A percentile compares a stretch with the other conserved stretches of the same genome.
These are phyloP conservation scores for Fonsecaea multimorphosa DNA, from an alignment of 2,329 filamentous ascomycete species.

Conservation along the genomic window DNA sequence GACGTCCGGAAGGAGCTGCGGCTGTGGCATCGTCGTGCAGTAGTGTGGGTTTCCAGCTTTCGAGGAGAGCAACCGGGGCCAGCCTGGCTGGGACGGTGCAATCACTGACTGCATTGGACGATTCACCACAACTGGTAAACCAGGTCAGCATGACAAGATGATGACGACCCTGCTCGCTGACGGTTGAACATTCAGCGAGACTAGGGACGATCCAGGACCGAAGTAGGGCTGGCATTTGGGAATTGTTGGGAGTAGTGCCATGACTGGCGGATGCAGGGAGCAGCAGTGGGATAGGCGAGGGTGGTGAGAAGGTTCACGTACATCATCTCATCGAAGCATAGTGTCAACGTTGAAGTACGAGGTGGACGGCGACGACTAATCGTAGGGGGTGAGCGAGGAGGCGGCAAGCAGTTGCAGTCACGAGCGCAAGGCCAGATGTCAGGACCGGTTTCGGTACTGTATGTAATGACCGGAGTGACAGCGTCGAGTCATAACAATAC, in stretches of 20 bases:
- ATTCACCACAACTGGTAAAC: constrained; percentile 8
- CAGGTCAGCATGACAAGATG: constrained; percentile 21
- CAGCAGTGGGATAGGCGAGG: neutral
- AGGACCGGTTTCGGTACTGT: neutral
- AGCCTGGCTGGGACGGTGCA: no score
- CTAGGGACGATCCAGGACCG: constrained; percentile 3
- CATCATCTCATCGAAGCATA: constrained; percentile 1
- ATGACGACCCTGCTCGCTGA: constrained; percentile 1
- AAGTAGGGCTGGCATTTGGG: neutral
- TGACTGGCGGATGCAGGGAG: no score
- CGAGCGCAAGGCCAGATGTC: neutral
- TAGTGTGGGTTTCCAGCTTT: constrained; percentile 5
- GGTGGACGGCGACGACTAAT: neutral
- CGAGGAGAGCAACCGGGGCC: neutral
- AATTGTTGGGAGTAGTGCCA: neutral
- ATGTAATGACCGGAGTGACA: constrained; percentile 8
- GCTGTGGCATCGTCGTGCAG: constrained; percentile 12
- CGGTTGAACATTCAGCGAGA: constrained; percentile 2
- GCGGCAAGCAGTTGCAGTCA: neutral
- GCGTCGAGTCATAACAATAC: neutral
- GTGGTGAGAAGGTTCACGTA: neutral
- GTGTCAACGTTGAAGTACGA: neutral
- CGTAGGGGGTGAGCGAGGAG: no score
- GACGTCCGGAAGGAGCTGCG: constrained; percentile 10
- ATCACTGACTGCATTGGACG: neutral